A percentile compares a stretch with the other conserved stretches of the same genome.
phyloP scores from a whole-genome alignment of 139 green algal species.

The Picochlorum sp. region DNA sequence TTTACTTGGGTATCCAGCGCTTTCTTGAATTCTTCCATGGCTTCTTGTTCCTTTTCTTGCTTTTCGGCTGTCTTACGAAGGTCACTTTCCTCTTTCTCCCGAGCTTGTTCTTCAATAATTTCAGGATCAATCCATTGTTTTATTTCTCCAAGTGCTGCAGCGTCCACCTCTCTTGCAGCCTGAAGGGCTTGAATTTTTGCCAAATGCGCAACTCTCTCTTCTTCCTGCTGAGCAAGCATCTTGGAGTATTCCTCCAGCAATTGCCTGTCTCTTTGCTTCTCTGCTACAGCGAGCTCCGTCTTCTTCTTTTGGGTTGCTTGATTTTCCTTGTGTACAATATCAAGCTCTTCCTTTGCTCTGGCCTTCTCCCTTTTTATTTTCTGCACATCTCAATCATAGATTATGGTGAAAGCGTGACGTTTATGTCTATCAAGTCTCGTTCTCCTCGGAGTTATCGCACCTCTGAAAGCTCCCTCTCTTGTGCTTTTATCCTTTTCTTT shows the following conservation, averaged over 20 bases:
- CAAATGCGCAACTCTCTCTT: neutral
- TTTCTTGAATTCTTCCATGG: neutral
- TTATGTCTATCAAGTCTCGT: no score
- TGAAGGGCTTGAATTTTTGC: neutral
- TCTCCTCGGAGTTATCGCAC: no score
- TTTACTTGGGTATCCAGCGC: neutral
- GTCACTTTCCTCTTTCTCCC: neutral
- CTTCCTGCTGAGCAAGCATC: neutral
- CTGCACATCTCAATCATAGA: no score
- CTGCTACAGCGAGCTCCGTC: neutral
- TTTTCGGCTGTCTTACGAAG: neutral
- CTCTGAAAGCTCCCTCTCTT: neutral
- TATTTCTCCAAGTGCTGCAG: neutral
- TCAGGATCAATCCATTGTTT: neutral
- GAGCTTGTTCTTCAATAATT: neutral
- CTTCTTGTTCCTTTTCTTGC: neutral
- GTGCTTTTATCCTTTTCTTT: neutral
- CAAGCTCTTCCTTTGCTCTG: neutral
- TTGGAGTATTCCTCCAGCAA: neutral
- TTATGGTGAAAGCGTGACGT: no score
- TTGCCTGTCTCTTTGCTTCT: neutral
- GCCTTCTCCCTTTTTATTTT: no score
- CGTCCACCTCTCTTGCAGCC: neutral
- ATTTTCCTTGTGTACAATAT: constrained; percentile 1
- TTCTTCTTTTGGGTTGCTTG: neutral